Base-by-base conservation (phyloP, 176 grass and related monocot genomes). In the Tillandsia fasciculata region DNA sequence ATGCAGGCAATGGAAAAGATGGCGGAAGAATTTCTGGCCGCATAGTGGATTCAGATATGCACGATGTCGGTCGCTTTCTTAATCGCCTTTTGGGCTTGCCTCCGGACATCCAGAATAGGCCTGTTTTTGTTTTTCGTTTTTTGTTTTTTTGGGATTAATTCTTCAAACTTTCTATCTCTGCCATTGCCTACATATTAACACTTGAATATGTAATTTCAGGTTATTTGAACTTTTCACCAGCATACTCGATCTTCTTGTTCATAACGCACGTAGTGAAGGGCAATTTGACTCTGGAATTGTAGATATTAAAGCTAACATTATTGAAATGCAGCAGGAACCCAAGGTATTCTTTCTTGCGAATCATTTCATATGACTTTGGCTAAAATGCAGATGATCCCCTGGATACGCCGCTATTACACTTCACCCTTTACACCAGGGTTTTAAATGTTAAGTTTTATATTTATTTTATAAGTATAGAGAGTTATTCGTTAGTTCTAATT, bases 231-330 rank as follows among this genome's bases (percentile, higher is more conserved):
- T 99, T 70, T 93, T 99, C 82, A 85, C 72, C 51, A 86, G 80
- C 67, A 84, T 85, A 57, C 87, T 99, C 65, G 90, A 93, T 90
- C 64, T 90, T 72, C 61, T 92, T 48, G 70, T 99, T 83, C 84
- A 87, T 56, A 90, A 93, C 78, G 94, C 94, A 29, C 84, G 87
- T 67, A 88, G 76, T 59, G 94, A 99, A 83, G 94, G 94, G n/a
- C 89, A 99, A 68, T 72, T 93, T 68, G 94, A 99, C 78, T 99
- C 90, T 70, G 94, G 94, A 76, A 99, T 99, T 64, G 90, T 99
- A 80, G 90, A 99, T 87, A 99, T 99, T 51, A 99, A 82, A 79
- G 90, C 84, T 76, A 93, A 88, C 12, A 87, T 82, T 69, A 84
- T 99, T 83, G 84, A 99, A 87, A 76, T 93, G 82, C 83, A 80